Evolutionary conservation across 352 stramenopile species (phyloP), one percentile per base, ranked within the genome.

Genomic region (Globisporangium viniferum): DNA sequence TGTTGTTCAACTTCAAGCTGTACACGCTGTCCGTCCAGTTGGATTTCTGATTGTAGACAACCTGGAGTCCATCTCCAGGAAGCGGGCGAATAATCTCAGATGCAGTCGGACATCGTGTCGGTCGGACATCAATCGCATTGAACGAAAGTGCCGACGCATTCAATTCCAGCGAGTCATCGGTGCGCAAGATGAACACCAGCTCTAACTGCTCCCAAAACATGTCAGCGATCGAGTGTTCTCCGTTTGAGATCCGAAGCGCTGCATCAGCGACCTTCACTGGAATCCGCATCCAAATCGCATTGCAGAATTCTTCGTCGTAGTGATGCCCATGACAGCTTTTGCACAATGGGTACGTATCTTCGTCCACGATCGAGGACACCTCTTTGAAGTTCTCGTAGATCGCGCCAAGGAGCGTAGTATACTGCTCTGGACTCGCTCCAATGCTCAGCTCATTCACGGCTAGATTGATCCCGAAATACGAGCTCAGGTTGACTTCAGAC

Each of bases 371-470:
- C 24, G 73, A 82, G 2, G 84, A 90, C 8, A 87, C 72, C 71
- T 96, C 89, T 48, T 88, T 85, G 73, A 96, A 94, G 54, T 96
- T 96, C 57, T 96, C 89, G 59, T 89, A 94, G 31, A 95, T 92
- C 59, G 91, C 81, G n/a, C 84, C 87, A 36, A 95, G 68, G 9
- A 95, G 71, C 7, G 78, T 88, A 18, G 63, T 74, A 65, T 95
- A 96, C 66, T 95, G 86, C 33, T 90, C 77, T 20, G 74, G 68
- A 0, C 67, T 79, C 15, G 82, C 74, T 27, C 81, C 81, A 27
- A 96, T 72, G 60, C 83, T 95, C 31, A 94, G 70, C 59, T 96
- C 89, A 36, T 95, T 95, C 48, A 96, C 31, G 12, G 76, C 82
- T 58, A 96, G 58, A 66, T 79, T 86, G 55, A 96, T 59, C 9